Conservation (phyloP, 1,284 basidiomycete genomes). For the Ganoderma leucocontextum region DNA sequence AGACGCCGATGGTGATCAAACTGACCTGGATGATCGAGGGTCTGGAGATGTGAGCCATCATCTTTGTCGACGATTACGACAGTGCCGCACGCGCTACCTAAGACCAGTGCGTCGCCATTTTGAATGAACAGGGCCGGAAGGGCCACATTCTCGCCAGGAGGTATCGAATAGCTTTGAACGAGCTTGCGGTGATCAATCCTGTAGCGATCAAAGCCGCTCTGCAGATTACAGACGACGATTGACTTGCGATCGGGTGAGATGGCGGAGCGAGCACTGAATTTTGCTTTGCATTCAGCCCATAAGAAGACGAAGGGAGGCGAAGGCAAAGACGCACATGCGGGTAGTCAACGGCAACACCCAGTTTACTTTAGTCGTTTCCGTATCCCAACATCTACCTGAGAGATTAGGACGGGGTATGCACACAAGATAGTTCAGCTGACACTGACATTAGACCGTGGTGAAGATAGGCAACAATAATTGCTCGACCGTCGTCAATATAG, state of each 20-base stretch:
- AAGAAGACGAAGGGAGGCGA: not conserved
- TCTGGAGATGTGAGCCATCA: not conserved
- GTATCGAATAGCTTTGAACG: not conserved
- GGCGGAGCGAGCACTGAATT: too few relatives aligned
- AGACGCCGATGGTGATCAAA: too few relatives aligned
- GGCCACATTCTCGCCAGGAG: not conserved
- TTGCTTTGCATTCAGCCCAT: too few relatives aligned
- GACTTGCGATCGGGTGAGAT: not conserved
- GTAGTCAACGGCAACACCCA: not conserved
- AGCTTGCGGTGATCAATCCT: not conserved
- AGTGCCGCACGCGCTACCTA: not conserved
- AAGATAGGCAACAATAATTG: not conserved
- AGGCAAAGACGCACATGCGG: not conserved
- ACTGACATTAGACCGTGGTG: too few relatives aligned
- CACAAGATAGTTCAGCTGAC: too few relatives aligned
- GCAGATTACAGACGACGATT: not conserved
- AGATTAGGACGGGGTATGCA: too few relatives aligned
- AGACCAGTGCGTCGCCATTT: not conserved
- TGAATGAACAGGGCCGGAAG: not conserved
- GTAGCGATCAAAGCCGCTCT: not conserved
- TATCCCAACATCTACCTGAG: not conserved
- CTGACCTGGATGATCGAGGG: not conserved
- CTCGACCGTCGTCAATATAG: not conserved
- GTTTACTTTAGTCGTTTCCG: not conserved
- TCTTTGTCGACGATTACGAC: not conserved